Evolutionary conservation across 73 alveolate species (phyloP).

Genomic region (Tetrahymena thermophila): DNA sequence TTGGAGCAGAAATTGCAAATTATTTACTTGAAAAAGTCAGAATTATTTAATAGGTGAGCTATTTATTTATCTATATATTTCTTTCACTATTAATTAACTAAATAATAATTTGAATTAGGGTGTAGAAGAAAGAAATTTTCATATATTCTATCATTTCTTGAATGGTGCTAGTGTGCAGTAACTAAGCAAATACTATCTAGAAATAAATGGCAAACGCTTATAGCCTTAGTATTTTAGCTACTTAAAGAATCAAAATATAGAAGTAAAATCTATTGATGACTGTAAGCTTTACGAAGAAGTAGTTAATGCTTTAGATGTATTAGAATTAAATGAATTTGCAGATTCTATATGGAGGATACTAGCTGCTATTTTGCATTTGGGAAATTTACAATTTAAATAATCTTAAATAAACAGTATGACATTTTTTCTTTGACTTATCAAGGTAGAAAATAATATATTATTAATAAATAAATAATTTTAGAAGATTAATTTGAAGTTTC

Average conservation of each 20-base stretch:
- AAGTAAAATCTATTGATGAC: slow-evolving; percentile 51
- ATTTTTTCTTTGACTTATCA: not conserved
- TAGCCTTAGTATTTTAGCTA: slow-evolving; percentile 36
- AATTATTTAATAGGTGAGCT: slow-evolving; percentile 58
- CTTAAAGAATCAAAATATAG: slow-evolving; percentile 46
- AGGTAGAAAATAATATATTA: not conserved
- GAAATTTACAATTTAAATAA: slow-evolving; percentile 76
- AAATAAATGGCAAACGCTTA: slow-evolving; percentile 31
- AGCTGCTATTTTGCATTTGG: slow-evolving; percentile 68
- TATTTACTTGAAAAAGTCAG: slow-evolving; percentile 89
- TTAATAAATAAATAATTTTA: not conserved
- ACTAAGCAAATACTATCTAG: slow-evolving; percentile 31
- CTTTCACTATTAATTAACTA: no score
- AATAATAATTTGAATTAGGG: not conserved
- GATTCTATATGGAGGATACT: slow-evolving; percentile 47
- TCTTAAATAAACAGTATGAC: not conserved
- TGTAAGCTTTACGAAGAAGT: slow-evolving; percentile 53
- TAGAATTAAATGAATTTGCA: slow-evolving; percentile 44
- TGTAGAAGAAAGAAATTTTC: slow-evolving; percentile 91
- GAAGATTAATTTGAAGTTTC: not conserved
- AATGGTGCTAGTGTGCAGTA: slow-evolving; percentile 56
- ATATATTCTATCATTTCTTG: slow-evolving; percentile 83
- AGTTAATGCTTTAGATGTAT: not conserved
- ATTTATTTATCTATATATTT: slow-evolving; percentile 7
- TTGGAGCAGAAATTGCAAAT: slow-evolving; percentile 87